Percentiles rank a stretch among this genome's conserved stretches.
phyloP scores from a whole-genome alignment of 2,329 filamentous ascomycete species.

The Calycina herbarum region DNA sequence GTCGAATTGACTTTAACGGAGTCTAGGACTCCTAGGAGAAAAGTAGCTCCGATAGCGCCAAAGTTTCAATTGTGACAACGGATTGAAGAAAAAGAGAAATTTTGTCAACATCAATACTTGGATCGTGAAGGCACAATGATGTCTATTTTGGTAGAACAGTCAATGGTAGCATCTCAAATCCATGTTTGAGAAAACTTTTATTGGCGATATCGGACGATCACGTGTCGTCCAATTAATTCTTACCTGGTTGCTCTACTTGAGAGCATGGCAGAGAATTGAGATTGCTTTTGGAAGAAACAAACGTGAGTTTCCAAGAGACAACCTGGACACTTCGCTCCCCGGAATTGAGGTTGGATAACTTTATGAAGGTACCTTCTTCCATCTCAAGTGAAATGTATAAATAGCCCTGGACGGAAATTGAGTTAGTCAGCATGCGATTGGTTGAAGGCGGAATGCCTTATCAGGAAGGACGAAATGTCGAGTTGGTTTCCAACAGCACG shows the following conservation, averaged over 20 bases:
- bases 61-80: no score
- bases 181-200: constrained; percentile 4
- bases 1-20: not conserved
- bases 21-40: not conserved
- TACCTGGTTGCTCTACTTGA: not conserved
- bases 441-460: not conserved
- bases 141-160: not conserved
- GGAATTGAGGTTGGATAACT: not conserved
- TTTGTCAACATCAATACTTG: no score
- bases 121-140: no score
- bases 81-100: no score
- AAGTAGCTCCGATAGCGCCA: not conserved
- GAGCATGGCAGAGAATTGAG: not conserved
- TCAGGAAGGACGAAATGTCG: constrained; percentile 4
- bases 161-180: not conserved
- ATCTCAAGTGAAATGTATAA: not conserved
- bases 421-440: not conserved
- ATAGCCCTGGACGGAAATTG: not conserved
- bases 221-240: not conserved
- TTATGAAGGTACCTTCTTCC: not conserved
- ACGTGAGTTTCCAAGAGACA: not conserved
- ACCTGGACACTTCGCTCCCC: no score
- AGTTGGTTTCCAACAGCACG: not conserved
- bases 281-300: not conserved
- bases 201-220: constrained; percentile 14